Evolutionary conservation across 2,329 filamentous ascomycete species (phyloP).

Genomic region (Stachybotrys chlorohalonatus): DNA sequence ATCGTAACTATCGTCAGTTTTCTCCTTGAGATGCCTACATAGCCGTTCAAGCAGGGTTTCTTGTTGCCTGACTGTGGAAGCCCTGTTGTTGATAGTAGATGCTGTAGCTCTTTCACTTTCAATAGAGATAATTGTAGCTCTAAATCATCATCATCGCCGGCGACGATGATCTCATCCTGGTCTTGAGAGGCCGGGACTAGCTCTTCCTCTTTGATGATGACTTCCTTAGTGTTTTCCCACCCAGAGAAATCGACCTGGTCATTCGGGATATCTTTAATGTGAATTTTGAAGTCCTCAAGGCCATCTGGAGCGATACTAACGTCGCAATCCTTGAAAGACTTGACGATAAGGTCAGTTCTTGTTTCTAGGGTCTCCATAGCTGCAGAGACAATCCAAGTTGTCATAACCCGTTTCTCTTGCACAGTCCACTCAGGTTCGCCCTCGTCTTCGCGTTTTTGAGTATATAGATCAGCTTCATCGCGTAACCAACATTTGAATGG

Average conservation of each 20-base stretch:
- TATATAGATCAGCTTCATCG: neutral
- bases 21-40: too few relatives aligned
- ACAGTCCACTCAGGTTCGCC: slow-evolving; percentile 1
- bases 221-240: slow-evolving; percentile 1
- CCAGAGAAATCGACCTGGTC: slow-evolving; percentile 1
- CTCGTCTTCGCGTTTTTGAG: neutral
- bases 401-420: slow-evolving; percentile 2
- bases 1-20: too few relatives aligned
- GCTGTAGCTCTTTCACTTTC: too few relatives aligned
- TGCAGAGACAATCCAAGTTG: too few relatives aligned
- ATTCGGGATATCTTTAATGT: slow-evolving; percentile 1
- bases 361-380: neutral
- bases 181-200: neutral
- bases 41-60: too few relatives aligned
- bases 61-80: too few relatives aligned
- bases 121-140: too few relatives aligned
- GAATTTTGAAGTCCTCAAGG: neutral
- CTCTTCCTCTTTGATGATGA: neutral
- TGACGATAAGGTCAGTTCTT: slow-evolving; percentile 1
- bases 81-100: too few relatives aligned
- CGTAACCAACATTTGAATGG: neutral
- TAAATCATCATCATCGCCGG: neutral
- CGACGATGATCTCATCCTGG: neutral
- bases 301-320: slow-evolving; percentile 2
- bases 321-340: slow-evolving; percentile 2